phyloP scores from a whole-genome alignment of 805 yeast genomes.

The Ogataea pignaliae region DNA sequence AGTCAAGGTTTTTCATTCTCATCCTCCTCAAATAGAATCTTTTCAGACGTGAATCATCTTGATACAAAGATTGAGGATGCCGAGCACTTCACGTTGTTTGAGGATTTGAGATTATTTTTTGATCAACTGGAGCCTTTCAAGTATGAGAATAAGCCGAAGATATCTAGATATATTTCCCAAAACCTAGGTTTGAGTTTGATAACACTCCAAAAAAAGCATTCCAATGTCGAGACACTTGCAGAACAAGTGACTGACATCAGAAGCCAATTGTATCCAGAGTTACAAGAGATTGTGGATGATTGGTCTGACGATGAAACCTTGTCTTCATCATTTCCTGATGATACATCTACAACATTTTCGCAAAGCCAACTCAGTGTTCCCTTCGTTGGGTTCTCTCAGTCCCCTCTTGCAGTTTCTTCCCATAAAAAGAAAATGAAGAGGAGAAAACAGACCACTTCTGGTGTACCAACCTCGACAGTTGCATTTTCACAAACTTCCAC shows the following conservation, averaged over 20 bases:
- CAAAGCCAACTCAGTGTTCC: constrained; percentile 6
- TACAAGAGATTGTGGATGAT: constrained; percentile 11
- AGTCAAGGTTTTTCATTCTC: constrained; percentile 13
- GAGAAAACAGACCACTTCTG: too few species aligned
- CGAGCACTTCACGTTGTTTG: constrained; percentile 2
- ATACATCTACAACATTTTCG: too few species aligned
- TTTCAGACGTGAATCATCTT: constrained; percentile 8
- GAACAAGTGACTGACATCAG: not conserved
- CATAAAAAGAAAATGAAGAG: too few species aligned
- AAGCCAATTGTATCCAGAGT: constrained; percentile 5
- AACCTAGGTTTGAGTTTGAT: constrained; percentile 12
- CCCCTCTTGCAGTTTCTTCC: not conserved
- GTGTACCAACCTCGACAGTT: too few species aligned
- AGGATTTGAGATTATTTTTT: constrained; percentile 3
- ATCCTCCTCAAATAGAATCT: constrained; percentile 6
- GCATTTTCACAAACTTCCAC: too few species aligned
- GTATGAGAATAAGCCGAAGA: not conserved
- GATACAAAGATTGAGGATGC: not conserved
- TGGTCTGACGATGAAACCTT: constrained; percentile 14
- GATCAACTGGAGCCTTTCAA: constrained; percentile 9
- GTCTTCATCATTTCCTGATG: not conserved
- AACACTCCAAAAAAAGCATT: not conserved
- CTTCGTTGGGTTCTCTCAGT: constrained; percentile 7
- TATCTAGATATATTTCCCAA: constrained; percentile 3
- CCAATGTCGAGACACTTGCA: not conserved